Evolutionary conservation across 2,329 filamentous ascomycete species (phyloP).

Genomic region (Claviceps sp.): DNA sequence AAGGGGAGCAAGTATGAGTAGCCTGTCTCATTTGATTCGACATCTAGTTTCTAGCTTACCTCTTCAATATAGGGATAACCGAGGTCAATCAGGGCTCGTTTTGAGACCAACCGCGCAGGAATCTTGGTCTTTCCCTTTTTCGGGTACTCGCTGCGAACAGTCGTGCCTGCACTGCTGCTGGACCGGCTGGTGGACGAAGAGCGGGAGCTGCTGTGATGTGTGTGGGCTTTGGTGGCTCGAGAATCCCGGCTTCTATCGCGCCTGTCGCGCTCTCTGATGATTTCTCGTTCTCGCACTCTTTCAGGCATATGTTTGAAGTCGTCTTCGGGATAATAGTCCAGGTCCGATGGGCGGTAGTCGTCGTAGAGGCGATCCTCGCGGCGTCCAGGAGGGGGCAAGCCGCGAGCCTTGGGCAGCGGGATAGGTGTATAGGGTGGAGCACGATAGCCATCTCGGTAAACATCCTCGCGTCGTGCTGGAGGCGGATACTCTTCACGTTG

Average conservation of each 20-base stretch:
- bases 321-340: constrained; percentile 56
- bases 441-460: constrained; percentile 33
- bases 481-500: constrained; percentile 47
- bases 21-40: constrained; percentile 6
- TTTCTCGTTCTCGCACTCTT: constrained; percentile 47
- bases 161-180: constrained; percentile 35
- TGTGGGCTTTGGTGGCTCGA: constrained; percentile 24
- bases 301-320: constrained; percentile 52
- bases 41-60: constrained; percentile 31
- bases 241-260: constrained; percentile 28
- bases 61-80: constrained; percentile 82
- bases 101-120: constrained; percentile 65
- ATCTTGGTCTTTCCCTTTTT: constrained; percentile 86
- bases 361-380: constrained; percentile 45
- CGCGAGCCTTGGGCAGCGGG: constrained; percentile 52
- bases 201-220: constrained; percentile 28
- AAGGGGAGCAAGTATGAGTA: background rate
- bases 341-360: constrained; percentile 55
- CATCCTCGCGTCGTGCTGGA: constrained; percentile 36
- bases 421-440: constrained; percentile 44
- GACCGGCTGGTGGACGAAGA: constrained; percentile 33
- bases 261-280: constrained; percentile 35
- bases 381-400: constrained; percentile 43
- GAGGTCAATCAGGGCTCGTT: constrained; percentile 67
- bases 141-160: constrained; percentile 50